Base-by-base conservation (phyloP, 1,139 yeast species). In the Suhomyces bokatorum region DNA sequence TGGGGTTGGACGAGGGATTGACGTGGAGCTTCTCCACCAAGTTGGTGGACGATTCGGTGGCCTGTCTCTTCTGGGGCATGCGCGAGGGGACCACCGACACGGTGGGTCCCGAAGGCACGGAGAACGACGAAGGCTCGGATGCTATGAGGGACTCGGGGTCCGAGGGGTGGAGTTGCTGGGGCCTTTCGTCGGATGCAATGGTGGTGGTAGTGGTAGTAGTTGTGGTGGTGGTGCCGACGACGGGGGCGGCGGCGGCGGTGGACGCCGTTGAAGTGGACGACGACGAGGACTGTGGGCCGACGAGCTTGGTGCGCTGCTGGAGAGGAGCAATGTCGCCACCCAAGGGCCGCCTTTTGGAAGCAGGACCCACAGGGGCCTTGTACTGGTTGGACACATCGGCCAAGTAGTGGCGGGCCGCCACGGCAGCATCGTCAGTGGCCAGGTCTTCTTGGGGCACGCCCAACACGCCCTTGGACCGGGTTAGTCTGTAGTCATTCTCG, bases 41-140 rank as follows among this genome's bases (percentile, higher is more conserved):
- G 54, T 74, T 75, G 6, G 80, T 72, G 32, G 78, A 72, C 24
- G 80, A 73, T 52, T 77, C 81, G 7, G 83, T 77, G 2, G 83
- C 83, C 55, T 71, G 81, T 52, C 84, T 66, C 52, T 80, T 80
- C 49, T 77, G 70, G 6, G 84, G 82, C 62, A 78, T 60, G 52
- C 83, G 69, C 37, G 77, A 63, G 29, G 75, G 71, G 16, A 65
- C 60, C 7, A 52, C 42, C 14, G 42, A 37, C n/a, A 39, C 37
- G 28, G 31, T 28, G 10, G 41, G 16, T 2, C 27, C 26, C n/a
- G 37, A n/a, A 16, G 41, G 39, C 10, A 20, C 24, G 10, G 35
- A 9, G 24, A 30, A 30, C 8, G 24, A 20, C 24, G 24, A 5
- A 6, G 13, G 34, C 32, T 15, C 16, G 26, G 37, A 28, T 39